Evolutionary conservation across 768 basidiomycete genomes (phyloP), one percentile per base, ranked within the genome.

Genomic region (Xerocomus spinulosus): DNA sequence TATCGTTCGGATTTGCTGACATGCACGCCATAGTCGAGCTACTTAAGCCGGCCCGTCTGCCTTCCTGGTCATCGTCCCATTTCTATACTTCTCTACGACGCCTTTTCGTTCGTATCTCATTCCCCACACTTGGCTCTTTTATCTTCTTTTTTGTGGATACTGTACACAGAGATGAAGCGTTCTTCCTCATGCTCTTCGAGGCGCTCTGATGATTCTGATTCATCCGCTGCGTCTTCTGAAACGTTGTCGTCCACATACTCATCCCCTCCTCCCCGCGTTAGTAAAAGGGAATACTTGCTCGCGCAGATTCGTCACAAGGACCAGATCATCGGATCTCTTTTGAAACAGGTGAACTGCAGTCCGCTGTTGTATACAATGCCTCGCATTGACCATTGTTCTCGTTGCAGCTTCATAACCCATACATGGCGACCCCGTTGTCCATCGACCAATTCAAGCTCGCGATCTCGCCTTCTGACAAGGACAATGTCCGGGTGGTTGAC

Each of bases 251-350:
- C 67, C 24, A 59, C 55, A 35, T 50, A 53, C 64, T 55, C 65
- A 62, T 52, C 62, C 18, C 54, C 60, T 8, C 41, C 60, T 34
- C 59, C 66, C 33, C 52, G 54, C 44, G 38, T 70, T 57, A 92
- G 89, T 61, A 91, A 91, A 71, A 81, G 88, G 49, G 90, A 92
- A 59, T 90, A 90, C 61, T 73, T 92, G 15, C 78, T 92, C 21
- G 86, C 87, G 5, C 87, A 92, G 62, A 83, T 92, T 53, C 78
- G 83, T 45, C 89, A 92, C 70, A 92, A 92, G 70, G 89, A 92
- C 69, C 74, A 80, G 17, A 85, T 92, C 56, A 92, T 92, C 55
- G 86, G 90, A 53, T 85, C 82, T 13, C 78, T 92, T 13, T 76
- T 92, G 54, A 90, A 90, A 62, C 87, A 91, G 73, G 87, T 83